Evolutionary conservation across 345 rosid genomes (phyloP).

Genomic region (Streptanthus diversifolius): DNA sequence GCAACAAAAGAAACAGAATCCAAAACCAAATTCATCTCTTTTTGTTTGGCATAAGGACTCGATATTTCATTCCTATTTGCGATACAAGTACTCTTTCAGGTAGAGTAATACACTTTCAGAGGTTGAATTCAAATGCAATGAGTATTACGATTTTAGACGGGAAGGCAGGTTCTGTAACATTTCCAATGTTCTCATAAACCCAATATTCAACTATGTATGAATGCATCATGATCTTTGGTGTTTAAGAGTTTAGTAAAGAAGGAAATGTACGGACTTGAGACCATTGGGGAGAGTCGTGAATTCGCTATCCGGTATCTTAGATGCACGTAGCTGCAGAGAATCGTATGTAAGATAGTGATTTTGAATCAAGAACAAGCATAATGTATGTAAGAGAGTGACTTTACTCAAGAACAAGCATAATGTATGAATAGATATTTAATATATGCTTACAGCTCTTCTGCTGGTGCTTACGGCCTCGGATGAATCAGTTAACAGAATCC

Average conservation of each 20-base stretch:
- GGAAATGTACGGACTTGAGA: slow-evolving; percentile 60
- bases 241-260: not conserved
- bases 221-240: slow-evolving; percentile 10
- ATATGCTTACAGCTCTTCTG: slow-evolving; percentile 79
- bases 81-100: not conserved
- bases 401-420: not conserved
- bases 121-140: not conserved
- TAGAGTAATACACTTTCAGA: not conserved
- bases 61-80: not conserved
- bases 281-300: slow-evolving; percentile 80
- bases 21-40: not conserved
- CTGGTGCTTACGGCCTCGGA: slow-evolving; percentile 91
- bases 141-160: not conserved
- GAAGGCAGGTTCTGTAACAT: not conserved
- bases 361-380: not conserved
- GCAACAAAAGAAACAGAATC: slow-evolving; percentile 27
- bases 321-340: slow-evolving; percentile 66
- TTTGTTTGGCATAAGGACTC: not conserved
- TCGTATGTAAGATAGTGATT: slow-evolving; percentile 14
- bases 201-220: not conserved
- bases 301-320: slow-evolving; percentile 83
- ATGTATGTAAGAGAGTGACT: not conserved
- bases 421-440: not conserved
- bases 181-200: not conserved
- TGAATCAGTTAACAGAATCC: slow-evolving; percentile 41